These are phyloP conservation scores for Cinnamomum chago DNA, from an alignment of 164 flowering plant species.

Conservation along the genomic window DNA sequence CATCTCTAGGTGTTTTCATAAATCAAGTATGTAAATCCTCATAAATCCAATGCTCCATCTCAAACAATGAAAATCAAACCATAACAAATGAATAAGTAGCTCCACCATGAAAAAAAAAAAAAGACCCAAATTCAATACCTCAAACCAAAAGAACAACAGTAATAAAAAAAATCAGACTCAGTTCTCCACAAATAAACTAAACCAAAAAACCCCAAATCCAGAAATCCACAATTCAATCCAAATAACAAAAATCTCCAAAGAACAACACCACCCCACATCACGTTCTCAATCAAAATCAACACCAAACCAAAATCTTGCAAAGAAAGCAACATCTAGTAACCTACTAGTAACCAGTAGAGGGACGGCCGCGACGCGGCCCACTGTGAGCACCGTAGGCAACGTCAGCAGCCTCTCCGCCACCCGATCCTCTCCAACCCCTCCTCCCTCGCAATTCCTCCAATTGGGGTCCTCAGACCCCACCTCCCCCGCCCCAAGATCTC, in stretches of 20 bases:
- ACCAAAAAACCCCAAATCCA: background rate
- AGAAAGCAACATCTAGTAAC: constrained; percentile 13
- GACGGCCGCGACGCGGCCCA: constrained; percentile 83
- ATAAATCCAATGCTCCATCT: too few species aligned
- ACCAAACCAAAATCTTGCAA: background rate
- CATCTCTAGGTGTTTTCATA: too few species aligned
- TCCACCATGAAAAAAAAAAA: too few species aligned
- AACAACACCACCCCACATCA: background rate
- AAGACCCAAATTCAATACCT: too few species aligned
- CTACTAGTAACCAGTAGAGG: constrained; percentile 67
- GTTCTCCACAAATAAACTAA: too few species aligned
- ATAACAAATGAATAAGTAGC: background rate
- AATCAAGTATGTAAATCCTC: too few species aligned
- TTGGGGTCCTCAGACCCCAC: constrained; percentile 25
- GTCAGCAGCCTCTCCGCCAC: constrained; percentile 48
- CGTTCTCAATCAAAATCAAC: background rate
- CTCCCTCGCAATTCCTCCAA: background rate
- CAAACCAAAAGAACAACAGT: too few species aligned
- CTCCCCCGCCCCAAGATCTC: constrained; percentile 11
- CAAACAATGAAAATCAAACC: background rate
- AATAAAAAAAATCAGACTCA: background rate
- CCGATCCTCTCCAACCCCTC: background rate
- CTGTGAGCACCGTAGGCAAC: constrained; percentile 73
- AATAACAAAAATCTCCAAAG: background rate
- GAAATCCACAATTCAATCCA: background rate